A percentile compares a stretch with the other conserved stretches of the same genome.
Conservation (phyloP, 1,284 basidiomycete genomes). For the Cryptococcus maquisensis region DNA sequence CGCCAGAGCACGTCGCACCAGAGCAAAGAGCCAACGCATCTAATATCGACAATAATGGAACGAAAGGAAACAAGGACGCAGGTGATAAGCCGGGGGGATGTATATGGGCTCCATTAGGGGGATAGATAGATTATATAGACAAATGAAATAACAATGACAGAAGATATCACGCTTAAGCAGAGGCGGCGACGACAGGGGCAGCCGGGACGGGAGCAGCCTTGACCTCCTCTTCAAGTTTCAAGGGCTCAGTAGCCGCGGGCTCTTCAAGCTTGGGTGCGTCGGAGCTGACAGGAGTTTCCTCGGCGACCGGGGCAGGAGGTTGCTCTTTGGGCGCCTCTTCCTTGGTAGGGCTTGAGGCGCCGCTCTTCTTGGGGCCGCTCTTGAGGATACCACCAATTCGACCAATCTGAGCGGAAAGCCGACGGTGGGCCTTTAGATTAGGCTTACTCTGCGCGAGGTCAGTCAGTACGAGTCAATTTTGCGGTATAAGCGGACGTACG, state of each 20-base stretch:
- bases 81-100: not conserved
- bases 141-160: not conserved
- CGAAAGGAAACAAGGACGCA: not conserved
- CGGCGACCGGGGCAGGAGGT: constrained; percentile 11
- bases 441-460: constrained; percentile 9
- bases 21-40: not conserved
- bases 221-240: constrained; percentile 43
- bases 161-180: constrained; percentile 25
- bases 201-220: constrained; percentile 22
- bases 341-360: constrained; percentile 24
- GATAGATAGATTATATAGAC: not conserved
- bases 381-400: constrained; percentile 36
- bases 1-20: not conserved
- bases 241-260: constrained; percentile 36
- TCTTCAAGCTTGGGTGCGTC: constrained; percentile 41
- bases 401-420: constrained; percentile 39
- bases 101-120: not conserved
- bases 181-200: constrained; percentile 31
- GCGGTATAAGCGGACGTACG: constrained; percentile 7
- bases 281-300: constrained; percentile 22
- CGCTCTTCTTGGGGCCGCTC: constrained; percentile 36
- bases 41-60: not conserved
- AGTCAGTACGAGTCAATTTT: not conserved
- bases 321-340: constrained; percentile 26
- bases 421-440: constrained; percentile 40